These are phyloP conservation scores for Lasiosphaeria miniovina DNA, from an alignment of 495 filamentous ascomycete genomes.

Conservation along the genomic window DNA sequence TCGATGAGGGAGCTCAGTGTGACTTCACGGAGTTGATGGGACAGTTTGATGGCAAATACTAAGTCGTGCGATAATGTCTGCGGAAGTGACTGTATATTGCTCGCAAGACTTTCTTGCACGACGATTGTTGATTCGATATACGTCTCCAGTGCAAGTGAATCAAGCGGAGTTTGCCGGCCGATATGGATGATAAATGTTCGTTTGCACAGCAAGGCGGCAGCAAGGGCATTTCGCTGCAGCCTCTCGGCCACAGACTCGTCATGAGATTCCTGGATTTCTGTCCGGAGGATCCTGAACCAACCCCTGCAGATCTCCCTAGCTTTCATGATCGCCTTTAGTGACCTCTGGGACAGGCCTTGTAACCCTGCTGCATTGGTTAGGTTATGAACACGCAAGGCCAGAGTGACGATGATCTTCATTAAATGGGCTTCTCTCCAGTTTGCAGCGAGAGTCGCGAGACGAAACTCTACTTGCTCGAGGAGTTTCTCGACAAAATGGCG, in stretches of 20 bases:
- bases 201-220: slow-evolving; percentile 49
- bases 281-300: slow-evolving; percentile 48
- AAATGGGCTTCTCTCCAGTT: slow-evolving; percentile 54
- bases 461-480: slow-evolving; percentile 37
- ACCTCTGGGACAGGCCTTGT: not conserved
- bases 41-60: slow-evolving; percentile 47
- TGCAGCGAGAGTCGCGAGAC: slow-evolving; percentile 36
- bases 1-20: slow-evolving; percentile 29
- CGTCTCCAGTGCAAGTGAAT: slow-evolving; percentile 15
- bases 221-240: slow-evolving; percentile 41
- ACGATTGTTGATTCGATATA: slow-evolving; percentile 38
- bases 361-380: slow-evolving; percentile 8
- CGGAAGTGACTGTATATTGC: slow-evolving; percentile 30
- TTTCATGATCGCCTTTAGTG: slow-evolving; percentile 1
- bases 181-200: slow-evolving; percentile 42
- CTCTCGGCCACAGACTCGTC: slow-evolving; percentile 39
- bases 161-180: slow-evolving; percentile 11
- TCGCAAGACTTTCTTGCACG: slow-evolving; percentile 40
- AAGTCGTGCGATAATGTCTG: slow-evolving; percentile 33
- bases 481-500: slow-evolving; percentile 42
- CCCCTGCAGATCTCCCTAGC: slow-evolving; percentile 24
- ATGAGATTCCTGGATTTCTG: slow-evolving; percentile 38
- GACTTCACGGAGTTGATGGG: slow-evolving; percentile 32
- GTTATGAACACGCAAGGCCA: slow-evolving; percentile 30
- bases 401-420: slow-evolving; percentile 49